Base-by-base conservation (phyloP, 2,329 filamentous ascomycete genomes). In the Ophiostoma novo-ulmi region DNA sequence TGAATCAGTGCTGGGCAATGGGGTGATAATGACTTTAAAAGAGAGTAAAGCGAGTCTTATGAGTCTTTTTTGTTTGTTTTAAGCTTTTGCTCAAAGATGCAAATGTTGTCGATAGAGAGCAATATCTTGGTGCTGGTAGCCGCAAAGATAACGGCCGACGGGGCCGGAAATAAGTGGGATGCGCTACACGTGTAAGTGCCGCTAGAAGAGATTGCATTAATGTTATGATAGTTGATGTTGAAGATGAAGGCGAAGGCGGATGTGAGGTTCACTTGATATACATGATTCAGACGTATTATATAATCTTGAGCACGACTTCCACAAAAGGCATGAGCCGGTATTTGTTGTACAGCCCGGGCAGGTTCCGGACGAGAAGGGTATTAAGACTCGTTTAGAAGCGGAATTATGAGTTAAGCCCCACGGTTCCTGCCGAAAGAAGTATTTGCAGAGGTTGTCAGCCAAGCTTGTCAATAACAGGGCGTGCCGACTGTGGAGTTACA, bases 131-230 rank as follows among this genome's bases (percentile, higher is more conserved):
- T 58, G n/a, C n/a, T 58, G 52, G 14, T 58, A 58, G 52, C 52
- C 52, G 52, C 14, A 58, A 10, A 58, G 52, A 58, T 58, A 58
- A 58, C 52, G 52, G 52, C 52, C n/a, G 52, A 58, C 52, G 52
- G 52, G 52, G n/a, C 52, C 22, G 52, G n/a, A 58, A 26, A 58
- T 58, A 58, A 58, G 52, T 58, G 52, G 52, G 52, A 58, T 22
- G 52, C 52, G 22, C 22, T 58, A 26, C 26, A 17, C 52, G 52
- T 58, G 52, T 58, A 58, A 58, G 52, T 58, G 52, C 52, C 52
- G 11, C 52, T 58, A 26, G 13, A 31, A 26, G 10, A 58, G 4
- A 17, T 26, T n/a, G 52, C 52, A 58, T 31, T 7, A 8, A 26
- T 20, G 44, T 48, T 5, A n/a, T 20, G 44, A 48, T 48, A n/a